A percentile compares a stretch with the other conserved stretches of the same genome.
phyloP scores from a whole-genome alignment of 2,329 filamentous ascomycete genomes.

The Alternaria postmessia region DNA sequence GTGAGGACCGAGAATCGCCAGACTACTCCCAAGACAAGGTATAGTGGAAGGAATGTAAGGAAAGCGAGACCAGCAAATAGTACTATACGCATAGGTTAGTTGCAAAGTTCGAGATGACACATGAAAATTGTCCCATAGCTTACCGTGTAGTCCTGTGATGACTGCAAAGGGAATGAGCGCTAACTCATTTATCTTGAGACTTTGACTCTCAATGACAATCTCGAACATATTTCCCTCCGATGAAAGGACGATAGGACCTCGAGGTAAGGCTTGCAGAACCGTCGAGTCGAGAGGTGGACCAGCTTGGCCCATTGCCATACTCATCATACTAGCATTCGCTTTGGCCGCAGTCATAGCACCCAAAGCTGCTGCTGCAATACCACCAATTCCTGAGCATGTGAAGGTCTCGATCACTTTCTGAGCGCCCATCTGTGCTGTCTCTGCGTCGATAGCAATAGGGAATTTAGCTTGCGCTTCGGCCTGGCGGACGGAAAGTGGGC shows the following conservation, averaged over 20 bases:
- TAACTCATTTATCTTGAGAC: constrained; percentile 35
- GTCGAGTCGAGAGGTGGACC: constrained; percentile 27
- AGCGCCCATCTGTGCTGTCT: constrained; percentile 26
- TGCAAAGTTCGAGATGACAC: neutral
- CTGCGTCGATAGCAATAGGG: constrained; percentile 29
- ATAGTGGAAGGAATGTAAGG: constrained; percentile 36
- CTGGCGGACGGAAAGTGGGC: constrained; percentile 22
- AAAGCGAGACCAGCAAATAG: constrained; percentile 33
- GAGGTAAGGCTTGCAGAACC: constrained; percentile 27
- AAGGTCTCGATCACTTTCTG: constrained; percentile 30
- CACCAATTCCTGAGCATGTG: constrained; percentile 40
- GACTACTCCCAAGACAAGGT: constrained; percentile 35
- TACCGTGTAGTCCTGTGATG: constrained; percentile 37
- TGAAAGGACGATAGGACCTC: constrained; percentile 32
- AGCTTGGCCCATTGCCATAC: neutral
- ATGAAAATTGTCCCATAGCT: neutral
- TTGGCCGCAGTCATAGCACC: constrained; percentile 27
- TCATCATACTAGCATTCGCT: constrained; percentile 15
- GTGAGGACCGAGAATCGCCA: constrained; percentile 36
- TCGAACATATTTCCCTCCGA: constrained; percentile 37
- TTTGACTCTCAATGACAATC: constrained; percentile 26
- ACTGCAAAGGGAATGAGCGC: constrained; percentile 25
- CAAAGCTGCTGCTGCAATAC: constrained; percentile 28
- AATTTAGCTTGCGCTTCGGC: neutral
- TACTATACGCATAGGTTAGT: constrained; percentile 17